A percentile compares a stretch with the other conserved stretches of the same genome.
Evolutionary conservation across 306 rosid species (phyloP).

Genomic region (Astragalus membranaceus): DNA sequence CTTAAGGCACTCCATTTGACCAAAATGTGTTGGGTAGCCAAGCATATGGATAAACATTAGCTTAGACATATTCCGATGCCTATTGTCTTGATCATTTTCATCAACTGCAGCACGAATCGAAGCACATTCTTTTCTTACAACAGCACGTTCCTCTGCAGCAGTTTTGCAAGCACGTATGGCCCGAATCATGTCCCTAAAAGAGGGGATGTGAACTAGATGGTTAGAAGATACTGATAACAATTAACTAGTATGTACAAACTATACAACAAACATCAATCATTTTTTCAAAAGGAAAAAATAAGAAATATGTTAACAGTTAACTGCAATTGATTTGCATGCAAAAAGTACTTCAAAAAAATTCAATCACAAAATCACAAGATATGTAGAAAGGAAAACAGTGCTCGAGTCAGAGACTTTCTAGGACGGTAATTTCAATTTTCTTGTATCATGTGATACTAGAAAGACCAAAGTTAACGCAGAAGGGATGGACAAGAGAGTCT

Average conservation of each 20-base stretch:
- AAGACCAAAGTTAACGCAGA: background rate
- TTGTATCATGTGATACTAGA: background rate
- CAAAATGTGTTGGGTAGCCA: conserved; percentile 99
- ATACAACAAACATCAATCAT: background rate
- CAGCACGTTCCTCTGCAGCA: conserved; percentile 98
- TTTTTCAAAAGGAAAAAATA: background rate
- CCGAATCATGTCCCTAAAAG: conserved; percentile 96
- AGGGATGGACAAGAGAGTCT: conserved; percentile 1
- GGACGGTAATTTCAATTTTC: background rate
- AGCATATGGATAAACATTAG: conserved; percentile 99
- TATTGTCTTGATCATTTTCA: conserved; percentile 79
- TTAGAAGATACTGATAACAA: conserved; percentile 3
- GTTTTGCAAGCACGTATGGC: conserved; percentile 96
- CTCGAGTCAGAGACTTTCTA: background rate
- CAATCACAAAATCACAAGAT: background rate
- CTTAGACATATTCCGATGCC: conserved; percentile 94
- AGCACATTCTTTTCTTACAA: conserved; percentile 97
- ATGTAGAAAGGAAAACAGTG: conserved; percentile 1
- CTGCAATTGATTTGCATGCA: background rate
- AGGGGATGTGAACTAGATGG: conserved; percentile 19
- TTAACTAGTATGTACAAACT: background rate
- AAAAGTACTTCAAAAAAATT: background rate
- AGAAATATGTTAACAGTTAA: conserved; percentile 3
- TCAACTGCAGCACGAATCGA: conserved; percentile 89
- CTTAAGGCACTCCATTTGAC: conserved; percentile 99